These are phyloP conservation scores for Solanum pimpinellifolium DNA, from an alignment of 257 asterid genomes.

Conservation along the genomic window DNA sequence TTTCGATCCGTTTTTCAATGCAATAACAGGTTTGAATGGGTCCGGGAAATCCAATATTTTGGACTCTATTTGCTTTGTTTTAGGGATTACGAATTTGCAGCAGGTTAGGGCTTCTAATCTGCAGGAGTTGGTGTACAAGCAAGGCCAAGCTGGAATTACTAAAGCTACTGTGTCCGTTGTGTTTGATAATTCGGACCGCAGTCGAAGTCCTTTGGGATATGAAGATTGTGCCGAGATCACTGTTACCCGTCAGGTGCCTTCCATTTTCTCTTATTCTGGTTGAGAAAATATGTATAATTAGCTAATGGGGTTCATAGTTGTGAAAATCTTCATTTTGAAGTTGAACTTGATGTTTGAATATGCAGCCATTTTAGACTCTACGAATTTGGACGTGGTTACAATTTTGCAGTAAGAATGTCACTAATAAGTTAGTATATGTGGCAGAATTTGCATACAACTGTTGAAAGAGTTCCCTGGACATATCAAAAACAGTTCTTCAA, in stretches of 20 bases:
- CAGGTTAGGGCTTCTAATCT: slow-evolving; percentile 98
- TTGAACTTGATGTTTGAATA: background rate
- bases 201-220: slow-evolving; percentile 84
- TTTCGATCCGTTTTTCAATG: slow-evolving; percentile 89
- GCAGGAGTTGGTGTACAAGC: slow-evolving; percentile 99
- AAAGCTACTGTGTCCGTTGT: slow-evolving; percentile 93
- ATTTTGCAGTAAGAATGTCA: background rate
- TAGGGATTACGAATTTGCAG: slow-evolving; percentile 95
- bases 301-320: background rate
- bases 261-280: background rate
- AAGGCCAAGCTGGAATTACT: slow-evolving; percentile 98
- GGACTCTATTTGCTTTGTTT: slow-evolving; percentile 92
- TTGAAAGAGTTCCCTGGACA: background rate
- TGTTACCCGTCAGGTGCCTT: slow-evolving; percentile 89
- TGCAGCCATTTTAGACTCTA: background rate
- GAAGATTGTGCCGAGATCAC: slow-evolving; percentile 91
- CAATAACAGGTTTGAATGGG: slow-evolving; percentile 90
- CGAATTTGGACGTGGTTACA: background rate
- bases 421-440: background rate
- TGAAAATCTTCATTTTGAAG: background rate
- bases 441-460: background rate
- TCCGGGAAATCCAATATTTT: slow-evolving; percentile 96
- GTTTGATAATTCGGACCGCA: slow-evolving; percentile 76
- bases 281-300: background rate
- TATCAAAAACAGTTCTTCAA: background rate